Evolutionary conservation across 306 rosid genomes (phyloP), one percentile per base, ranked within the genome.

Genomic region (Quercus suber): DNA sequence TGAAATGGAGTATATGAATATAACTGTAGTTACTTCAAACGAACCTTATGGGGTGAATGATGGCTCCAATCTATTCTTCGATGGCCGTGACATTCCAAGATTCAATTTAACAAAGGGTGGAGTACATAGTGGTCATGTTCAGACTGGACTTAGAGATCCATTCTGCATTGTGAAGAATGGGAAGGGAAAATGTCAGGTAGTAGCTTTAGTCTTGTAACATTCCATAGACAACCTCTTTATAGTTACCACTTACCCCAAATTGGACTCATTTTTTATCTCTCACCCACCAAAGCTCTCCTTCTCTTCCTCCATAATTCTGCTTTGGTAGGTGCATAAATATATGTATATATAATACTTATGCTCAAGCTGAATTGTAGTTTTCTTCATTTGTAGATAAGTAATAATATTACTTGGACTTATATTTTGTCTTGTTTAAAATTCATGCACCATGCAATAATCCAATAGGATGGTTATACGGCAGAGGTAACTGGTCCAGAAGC

Each of bases 61-160:
- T 84, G 98, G 97, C 30, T 93, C 99, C 67, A 93, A 95, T 83
- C 99, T 98, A 55, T 80, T 91, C 75, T 86, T 91, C 69, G 81
- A 91, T 81, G 88, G 83, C 45, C 86, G 35, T 11, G 74, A 76
- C 79, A 80, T 85, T 81, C 96, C 97, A 0, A 95, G 84, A 81
- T 95, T 95, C 79, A 82, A 80, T 55, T 65, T 95, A 37, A 35
- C 81, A 57, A 88, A 79, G 79, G 89, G 90, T 25, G 97, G 96
- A 21, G 96, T 93, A 13, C 98, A 91, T 81, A 92, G 94, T 77
- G 99, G 99, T 35, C 99, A 95, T 76, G 85, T 91, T 79, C 96
- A 93, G 77, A 76, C 78, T 17, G 96, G 97, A 71, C 91, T 95
- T 35, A 58, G 86, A 77, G 98, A 95, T 86, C 92, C 96, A 21